phyloP scores from a whole-genome alignment of 441 rosid species.

The Pelargonium australe region DNA sequence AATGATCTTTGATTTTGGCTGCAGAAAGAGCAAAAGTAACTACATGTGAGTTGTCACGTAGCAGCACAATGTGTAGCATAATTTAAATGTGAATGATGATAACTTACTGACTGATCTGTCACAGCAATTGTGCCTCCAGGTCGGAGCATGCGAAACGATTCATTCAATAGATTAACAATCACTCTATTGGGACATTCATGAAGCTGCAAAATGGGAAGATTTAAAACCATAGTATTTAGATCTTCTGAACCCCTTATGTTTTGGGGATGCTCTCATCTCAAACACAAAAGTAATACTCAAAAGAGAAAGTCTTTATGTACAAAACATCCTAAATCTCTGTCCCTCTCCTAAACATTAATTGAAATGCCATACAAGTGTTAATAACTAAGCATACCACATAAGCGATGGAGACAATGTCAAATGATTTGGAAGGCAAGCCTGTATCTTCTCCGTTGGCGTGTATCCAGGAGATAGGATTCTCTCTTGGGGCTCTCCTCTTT shows the following conservation, averaged over 20 bases:
- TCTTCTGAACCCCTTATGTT: too few species aligned
- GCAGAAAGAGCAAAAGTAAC: conserved; percentile 16
- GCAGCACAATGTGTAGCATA: background rate
- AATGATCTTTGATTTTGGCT: conserved; percentile 55
- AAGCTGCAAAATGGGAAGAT: conserved; percentile 25
- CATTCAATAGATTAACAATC: conserved; percentile 32
- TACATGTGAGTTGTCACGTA: background rate
- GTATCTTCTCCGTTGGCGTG: conserved; percentile 57
- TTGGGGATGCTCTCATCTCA: too few species aligned
- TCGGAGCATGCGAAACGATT: conserved; percentile 42
- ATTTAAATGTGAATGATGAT: background rate
- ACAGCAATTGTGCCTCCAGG: conserved; percentile 55
- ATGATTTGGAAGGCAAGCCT: conserved; percentile 51
- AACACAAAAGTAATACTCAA: too few species aligned
- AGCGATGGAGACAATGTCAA: conserved; percentile 42
- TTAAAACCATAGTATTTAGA: background rate
- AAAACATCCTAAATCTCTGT: background rate
- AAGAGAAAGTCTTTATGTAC: background rate
- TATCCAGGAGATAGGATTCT: conserved; percentile 38
- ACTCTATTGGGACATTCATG: conserved; percentile 59
- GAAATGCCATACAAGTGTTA: too few species aligned
- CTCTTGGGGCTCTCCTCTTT: conserved; percentile 31
- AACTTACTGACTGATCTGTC: conserved; percentile 46
- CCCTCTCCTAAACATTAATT: background rate
- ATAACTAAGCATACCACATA: conserved; percentile 32